Evolutionary conservation across 2,329 filamentous ascomycete genomes (phyloP).

Genomic region (Chrysoporthe puriensis): DNA sequence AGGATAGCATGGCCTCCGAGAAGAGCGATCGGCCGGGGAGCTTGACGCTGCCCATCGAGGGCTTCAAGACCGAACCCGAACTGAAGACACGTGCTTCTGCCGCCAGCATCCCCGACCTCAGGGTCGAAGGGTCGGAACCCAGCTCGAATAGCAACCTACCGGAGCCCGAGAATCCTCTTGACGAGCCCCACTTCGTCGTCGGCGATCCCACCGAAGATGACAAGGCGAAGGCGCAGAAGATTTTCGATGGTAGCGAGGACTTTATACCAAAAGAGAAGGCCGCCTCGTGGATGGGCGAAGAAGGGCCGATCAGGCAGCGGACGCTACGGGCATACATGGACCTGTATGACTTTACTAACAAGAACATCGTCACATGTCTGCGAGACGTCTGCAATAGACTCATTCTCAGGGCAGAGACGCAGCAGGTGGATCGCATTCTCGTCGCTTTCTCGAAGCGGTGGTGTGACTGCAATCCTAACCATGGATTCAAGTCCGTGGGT

Average conservation of each 20-base stretch:
- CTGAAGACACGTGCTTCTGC: conserved; percentile 37
- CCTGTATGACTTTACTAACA: conserved; percentile 81
- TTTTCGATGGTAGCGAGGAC: conserved; percentile 84
- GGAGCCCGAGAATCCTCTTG: conserved; percentile 47
- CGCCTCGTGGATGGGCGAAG: conserved; percentile 86
- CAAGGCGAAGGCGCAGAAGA: conserved; percentile 74
- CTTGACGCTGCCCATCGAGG: conserved; percentile 49
- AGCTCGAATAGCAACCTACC: conserved; percentile 39
- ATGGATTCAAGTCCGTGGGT: conserved; percentile 91
- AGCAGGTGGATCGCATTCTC: conserved; percentile 93
- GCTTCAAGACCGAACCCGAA: conserved; percentile 45
- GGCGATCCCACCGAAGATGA: conserved; percentile 70
- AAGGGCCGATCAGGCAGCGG: conserved; percentile 60
- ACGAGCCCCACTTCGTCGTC: conserved; percentile 61
- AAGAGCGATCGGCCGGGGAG: conserved; percentile 38
- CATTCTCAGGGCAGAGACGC: conserved; percentile 86
- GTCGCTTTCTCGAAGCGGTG: conserved; percentile 87
- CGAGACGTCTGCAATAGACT: conserved; percentile 81
- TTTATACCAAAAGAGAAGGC: conserved; percentile 79
- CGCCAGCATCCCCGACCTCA: conserved; percentile 45
- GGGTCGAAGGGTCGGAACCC: conserved; percentile 44
- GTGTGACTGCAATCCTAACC: conserved; percentile 90
- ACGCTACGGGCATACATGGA: conserved; percentile 83
- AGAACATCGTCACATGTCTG: conserved; percentile 78
- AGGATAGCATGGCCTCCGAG: conserved; percentile 36